Conservation (phyloP, 78 protist genomes). For the Dictyostelium intermedium region DNA sequence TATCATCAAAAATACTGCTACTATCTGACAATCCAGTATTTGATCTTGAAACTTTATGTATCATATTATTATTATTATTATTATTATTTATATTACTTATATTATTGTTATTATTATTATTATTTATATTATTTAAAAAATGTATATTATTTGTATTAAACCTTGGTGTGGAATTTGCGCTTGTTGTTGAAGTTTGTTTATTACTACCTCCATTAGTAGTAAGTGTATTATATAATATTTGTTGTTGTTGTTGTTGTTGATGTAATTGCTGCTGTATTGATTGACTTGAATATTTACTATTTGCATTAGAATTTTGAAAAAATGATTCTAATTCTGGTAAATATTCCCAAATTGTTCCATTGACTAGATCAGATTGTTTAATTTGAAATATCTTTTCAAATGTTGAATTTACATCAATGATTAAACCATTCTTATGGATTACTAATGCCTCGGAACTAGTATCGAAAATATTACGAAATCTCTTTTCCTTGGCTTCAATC, state of each 20-base stretch:
- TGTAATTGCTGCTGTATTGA: background rate
- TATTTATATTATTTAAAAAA: background rate
- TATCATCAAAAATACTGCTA: constrained; percentile 8
- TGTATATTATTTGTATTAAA: background rate
- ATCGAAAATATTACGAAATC: constrained; percentile 42
- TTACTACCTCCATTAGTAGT: background rate
- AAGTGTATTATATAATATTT: background rate
- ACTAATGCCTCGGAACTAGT: constrained; percentile 54
- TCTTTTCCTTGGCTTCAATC: constrained; percentile 35
- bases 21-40: constrained; percentile 3
- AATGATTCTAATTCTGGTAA: constrained; percentile 34
- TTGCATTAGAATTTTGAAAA: background rate
- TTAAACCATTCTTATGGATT: constrained; percentile 47
- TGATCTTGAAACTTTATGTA: background rate
- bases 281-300: background rate
- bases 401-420: constrained; percentile 50
- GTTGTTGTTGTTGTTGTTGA: background rate
- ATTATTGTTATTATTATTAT: background rate
- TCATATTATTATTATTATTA: background rate
- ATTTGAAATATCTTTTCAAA: constrained; percentile 73
- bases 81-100: background rate
- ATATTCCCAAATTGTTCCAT: constrained; percentile 62
- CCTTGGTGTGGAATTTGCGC: background rate
- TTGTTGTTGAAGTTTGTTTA: background rate
- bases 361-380: background rate